Base-by-base conservation (phyloP, 176 grass and related monocot genomes). In the Lolium rigidum region DNA sequence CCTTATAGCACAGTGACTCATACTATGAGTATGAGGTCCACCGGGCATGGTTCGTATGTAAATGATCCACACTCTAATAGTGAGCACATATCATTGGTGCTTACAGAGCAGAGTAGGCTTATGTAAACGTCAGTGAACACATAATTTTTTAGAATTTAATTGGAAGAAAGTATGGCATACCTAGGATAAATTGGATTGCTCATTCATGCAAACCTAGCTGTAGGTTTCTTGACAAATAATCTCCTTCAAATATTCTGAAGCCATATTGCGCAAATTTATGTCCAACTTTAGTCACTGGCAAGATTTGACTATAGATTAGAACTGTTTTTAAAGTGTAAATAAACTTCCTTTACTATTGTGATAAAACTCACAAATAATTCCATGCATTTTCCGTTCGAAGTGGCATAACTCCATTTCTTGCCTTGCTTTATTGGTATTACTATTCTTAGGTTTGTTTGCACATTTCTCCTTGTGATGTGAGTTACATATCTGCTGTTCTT, bases 401-500 rank as follows among this genome's bases (percentile, higher is more conserved):
- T 20, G 8, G 43, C n/a, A 55, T 28, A 51, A 70, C 25, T 70
- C 85, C 24, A n/a, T 60, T 77, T 58, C 24, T 58, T 79, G 10
- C n/a, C 14, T 26, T 7, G 16, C 44, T 74, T 38, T 48, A 59
- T 83, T 48, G 38, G 39, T 44, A 44, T 21, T 21, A 47, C 0
- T 72, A 72, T 72, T n/a, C 43, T 83, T 49, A 74, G 17, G 21
- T 48, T 38, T 16, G 2, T 84, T 71, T 78, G 7, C 41, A 72
- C 41, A 26, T 57, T 82, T 57, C 38, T 12, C 21, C 59, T 61
- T 61, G 59, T 61, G 21, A 61, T 61, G 20, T 24, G 21, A 60
- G 58, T 60, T 60, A 22, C n/a, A 60, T 25, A 9, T 69, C 18
- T 82, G 18, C 4, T 12, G 0, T 2, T 41, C 18, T 31, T 82